Conservation (phyloP, 1,284 basidiomycete genomes). For the Entoloma clypeatum region DNA sequence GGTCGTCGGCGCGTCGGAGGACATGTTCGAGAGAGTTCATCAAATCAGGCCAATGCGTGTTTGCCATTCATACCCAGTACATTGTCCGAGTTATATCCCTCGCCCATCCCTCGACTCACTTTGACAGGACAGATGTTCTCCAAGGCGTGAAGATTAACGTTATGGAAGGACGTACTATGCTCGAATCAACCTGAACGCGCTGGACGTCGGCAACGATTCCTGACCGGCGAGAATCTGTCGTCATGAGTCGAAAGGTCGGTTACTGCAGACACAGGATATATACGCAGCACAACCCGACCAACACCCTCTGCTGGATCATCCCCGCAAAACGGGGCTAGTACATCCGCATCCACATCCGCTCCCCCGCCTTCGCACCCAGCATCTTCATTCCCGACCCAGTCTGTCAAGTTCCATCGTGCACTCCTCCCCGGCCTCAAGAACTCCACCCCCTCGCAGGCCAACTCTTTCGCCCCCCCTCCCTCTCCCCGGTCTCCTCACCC, state of each 20-base stretch:
- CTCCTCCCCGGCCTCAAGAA: conserved; percentile 63
- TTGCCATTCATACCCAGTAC: too few species aligned
- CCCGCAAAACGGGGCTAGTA: conserved; percentile 81
- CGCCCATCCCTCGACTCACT: too few species aligned
- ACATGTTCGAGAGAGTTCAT: too few species aligned
- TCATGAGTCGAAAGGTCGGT: conserved; percentile 41
- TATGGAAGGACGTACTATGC: conserved; percentile 61
- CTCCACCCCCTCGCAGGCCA: conserved; percentile 54
- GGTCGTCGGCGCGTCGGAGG: too few species aligned
- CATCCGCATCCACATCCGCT: conserved; percentile 64
- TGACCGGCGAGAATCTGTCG: conserved; percentile 62
- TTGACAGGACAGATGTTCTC: conserved; percentile 71
- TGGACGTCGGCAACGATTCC: conserved; percentile 47
- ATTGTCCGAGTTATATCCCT: too few species aligned
- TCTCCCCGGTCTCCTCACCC: conserved; percentile 25
- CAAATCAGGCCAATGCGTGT: too few species aligned
- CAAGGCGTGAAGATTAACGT: conserved; percentile 68
- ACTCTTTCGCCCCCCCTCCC: conserved; percentile 57
- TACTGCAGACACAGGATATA: conserved; percentile 11
- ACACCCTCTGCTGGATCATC: conserved; percentile 64
- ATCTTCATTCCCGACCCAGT: conserved; percentile 50
- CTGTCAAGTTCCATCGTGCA: conserved; percentile 45
- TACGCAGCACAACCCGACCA: conserved; percentile 60
- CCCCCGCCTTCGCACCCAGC: conserved; percentile 61
- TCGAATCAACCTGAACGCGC: conserved; percentile 41